Percentiles rank a stretch among this genome's conserved stretches.
Evolutionary conservation across 2,329 filamentous ascomycete species (phyloP).

Genomic region (Blastomyces parvus): DNA sequence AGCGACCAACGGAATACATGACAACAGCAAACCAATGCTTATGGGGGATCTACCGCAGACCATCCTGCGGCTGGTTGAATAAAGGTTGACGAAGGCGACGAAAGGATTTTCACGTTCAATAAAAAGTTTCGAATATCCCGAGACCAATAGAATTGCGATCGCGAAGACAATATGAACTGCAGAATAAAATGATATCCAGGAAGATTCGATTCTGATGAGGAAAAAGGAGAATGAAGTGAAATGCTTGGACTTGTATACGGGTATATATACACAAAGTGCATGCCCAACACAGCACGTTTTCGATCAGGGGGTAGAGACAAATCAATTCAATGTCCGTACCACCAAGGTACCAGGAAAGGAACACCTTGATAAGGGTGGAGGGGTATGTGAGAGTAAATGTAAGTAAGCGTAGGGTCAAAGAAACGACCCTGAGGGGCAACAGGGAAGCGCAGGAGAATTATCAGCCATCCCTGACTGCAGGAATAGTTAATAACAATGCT

Average conservation of each 20-base stretch:
- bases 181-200: neutral
- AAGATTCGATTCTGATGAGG: neutral
- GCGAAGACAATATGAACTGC: neutral
- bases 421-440: neutral
- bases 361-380: neutral
- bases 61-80: neutral
- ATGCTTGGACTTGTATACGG: neutral
- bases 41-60: neutral
- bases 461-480: neutral
- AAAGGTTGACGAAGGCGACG: neutral
- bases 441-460: neutral
- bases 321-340: neutral
- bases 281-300: neutral
- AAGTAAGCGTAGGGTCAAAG: neutral
- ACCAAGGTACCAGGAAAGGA: neutral
- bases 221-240: no score
- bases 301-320: neutral
- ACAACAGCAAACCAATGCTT: neutral
- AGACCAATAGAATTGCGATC: neutral
- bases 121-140: neutral
- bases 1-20: neutral
- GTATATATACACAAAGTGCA: neutral
- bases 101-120: neutral
- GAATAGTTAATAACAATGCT: neutral
- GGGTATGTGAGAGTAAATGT: neutral